These are phyloP conservation scores for Nephelium lappaceum DNA, from an alignment of 345 rosid species.

Conservation along the genomic window DNA sequence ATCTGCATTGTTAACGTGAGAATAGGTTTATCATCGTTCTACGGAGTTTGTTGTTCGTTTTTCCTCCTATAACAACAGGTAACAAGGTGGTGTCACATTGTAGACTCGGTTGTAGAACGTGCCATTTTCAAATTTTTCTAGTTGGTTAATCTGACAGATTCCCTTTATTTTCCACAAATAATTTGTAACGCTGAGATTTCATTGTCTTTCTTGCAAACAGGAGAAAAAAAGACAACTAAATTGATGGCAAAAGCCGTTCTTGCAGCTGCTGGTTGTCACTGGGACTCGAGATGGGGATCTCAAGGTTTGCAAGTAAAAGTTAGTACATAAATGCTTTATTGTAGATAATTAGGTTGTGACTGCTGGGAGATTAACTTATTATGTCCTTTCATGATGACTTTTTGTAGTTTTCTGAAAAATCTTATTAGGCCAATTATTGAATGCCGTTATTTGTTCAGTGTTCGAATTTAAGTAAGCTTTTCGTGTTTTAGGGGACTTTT, in stretches of 20 bases:
- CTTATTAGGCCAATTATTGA: neutral
- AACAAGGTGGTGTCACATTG: neutral
- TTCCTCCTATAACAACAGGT: neutral
- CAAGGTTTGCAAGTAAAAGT: slow-evolving; percentile 86
- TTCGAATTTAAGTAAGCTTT: neutral
- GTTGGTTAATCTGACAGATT: too few relatives aligned
- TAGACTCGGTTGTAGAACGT: neutral
- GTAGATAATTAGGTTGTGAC: neutral
- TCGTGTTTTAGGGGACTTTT: neutral
- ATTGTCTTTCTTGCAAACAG: slow-evolving; percentile 41
- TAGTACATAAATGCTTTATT: neutral
- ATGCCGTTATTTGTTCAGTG: neutral
- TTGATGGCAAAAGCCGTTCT: slow-evolving; percentile 74
- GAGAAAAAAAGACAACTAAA: slow-evolving; percentile 68
- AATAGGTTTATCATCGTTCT: neutral
- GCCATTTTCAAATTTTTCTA: slow-evolving; percentile 4
- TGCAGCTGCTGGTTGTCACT: slow-evolving; percentile 80
- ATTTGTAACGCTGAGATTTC: slow-evolving; percentile 4
- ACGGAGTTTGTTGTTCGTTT: neutral
- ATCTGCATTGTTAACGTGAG: neutral
- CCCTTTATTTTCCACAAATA: too few relatives aligned
- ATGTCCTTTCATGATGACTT: neutral
- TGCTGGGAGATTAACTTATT: neutral
- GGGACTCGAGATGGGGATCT: slow-evolving; percentile 98
- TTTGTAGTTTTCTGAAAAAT: neutral